Conservation (phyloP, 73 alveolate genomes). For the Durusdinium trenchii region DNA sequence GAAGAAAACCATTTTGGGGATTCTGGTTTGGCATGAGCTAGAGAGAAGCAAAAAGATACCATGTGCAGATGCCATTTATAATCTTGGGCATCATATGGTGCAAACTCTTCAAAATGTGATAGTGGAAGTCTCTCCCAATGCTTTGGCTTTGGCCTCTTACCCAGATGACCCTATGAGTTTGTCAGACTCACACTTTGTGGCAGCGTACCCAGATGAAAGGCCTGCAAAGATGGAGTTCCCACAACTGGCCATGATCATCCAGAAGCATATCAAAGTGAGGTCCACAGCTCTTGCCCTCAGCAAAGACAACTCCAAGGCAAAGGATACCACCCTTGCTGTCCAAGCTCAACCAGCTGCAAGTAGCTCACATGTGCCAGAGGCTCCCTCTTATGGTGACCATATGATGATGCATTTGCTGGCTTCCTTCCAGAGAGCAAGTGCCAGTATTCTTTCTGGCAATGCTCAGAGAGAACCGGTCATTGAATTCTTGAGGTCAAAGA, state of each 20-base stretch:
- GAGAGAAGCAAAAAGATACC: background rate
- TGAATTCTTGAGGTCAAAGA: no score
- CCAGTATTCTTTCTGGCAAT: no score
- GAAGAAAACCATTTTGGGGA: background rate
- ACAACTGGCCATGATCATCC: background rate
- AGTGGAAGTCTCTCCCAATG: background rate
- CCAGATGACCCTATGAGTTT: background rate
- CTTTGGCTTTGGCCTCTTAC: background rate
- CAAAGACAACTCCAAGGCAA: no score
- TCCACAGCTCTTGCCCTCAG: no score
- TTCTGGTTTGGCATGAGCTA: background rate
- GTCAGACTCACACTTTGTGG: background rate
- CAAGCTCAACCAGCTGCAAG: no score
- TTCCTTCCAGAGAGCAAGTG: no score
- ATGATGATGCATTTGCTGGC: no score
- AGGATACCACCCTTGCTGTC: no score
- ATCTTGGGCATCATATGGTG: background rate
- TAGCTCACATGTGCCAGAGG: no score
- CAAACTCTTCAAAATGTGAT: background rate
- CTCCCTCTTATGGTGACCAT: no score
- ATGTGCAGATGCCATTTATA: background rate
- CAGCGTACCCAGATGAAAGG: background rate
- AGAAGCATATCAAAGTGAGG: background rate
- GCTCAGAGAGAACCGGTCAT: no score
- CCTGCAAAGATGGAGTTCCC: background rate